Conservation (phyloP, 2,329 filamentous ascomycete species). For the Mycosphaerella arachidis region DNA sequence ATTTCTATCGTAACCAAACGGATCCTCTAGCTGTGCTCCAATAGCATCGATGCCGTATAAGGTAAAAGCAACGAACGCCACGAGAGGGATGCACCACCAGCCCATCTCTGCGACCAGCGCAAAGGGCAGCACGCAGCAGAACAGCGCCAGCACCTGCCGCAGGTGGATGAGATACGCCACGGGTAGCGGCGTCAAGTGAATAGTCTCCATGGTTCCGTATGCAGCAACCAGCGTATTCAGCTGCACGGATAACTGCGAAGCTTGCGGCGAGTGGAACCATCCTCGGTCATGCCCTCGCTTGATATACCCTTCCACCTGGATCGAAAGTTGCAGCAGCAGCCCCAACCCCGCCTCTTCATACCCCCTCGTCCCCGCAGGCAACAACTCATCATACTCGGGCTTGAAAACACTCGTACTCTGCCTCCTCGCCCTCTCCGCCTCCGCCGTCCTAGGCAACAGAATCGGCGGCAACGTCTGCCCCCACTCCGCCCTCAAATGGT, state of each 20-base stretch:
- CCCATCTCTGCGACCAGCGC: conserved; percentile 59
- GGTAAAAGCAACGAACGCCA: conserved; percentile 58
- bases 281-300: conserved; percentile 51
- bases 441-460: conserved; percentile 18
- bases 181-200: conserved; percentile 59
- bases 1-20: conserved; percentile 61
- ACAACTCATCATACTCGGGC: conserved; percentile 33
- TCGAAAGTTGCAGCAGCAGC: conserved; percentile 56
- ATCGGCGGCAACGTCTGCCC: conserved; percentile 39
- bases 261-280: conserved; percentile 58
- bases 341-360: conserved; percentile 57
- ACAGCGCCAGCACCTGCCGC: conserved; percentile 60
- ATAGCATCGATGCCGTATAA: conserved; percentile 62
- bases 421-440: conserved; percentile 25
- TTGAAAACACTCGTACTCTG: conserved; percentile 30
- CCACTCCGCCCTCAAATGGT: conserved; percentile 61
- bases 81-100: conserved; percentile 59
- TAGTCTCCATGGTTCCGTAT: conserved; percentile 62
- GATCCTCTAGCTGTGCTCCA: conserved; percentile 60
- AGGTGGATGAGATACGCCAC: conserved; percentile 63
- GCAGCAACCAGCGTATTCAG: conserved; percentile 54
- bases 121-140: conserved; percentile 58
- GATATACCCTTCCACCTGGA: conserved; percentile 58
- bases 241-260: conserved; percentile 55
- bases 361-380: conserved; percentile 30